Evolutionary conservation across 1,139 yeast genomes (phyloP).

Genomic region (Eremothecium coryli): DNA sequence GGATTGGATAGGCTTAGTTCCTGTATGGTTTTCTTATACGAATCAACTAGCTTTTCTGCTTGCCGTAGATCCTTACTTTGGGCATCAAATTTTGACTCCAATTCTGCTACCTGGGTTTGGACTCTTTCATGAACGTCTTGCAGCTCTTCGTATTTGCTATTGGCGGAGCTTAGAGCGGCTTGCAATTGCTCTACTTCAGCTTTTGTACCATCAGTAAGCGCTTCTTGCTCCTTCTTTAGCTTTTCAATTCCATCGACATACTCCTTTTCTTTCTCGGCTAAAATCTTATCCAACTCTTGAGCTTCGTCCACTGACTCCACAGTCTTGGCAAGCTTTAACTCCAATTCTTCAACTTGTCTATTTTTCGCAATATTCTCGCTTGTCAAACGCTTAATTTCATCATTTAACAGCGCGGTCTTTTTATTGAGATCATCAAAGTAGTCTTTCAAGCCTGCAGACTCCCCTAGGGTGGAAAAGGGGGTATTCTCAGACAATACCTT

Average conservation of each 20-base stretch:
- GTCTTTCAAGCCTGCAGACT: constrained; percentile 54
- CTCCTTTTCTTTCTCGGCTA: constrained; percentile 11
- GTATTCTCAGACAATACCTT: constrained; percentile 67
- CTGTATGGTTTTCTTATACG: constrained; percentile 1
- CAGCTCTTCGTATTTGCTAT: constrained; percentile 1
- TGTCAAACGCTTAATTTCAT: constrained; percentile 33
- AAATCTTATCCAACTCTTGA: constrained; percentile 7
- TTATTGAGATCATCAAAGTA: constrained; percentile 56
- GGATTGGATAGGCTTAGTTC: neutral
- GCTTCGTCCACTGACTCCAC: constrained; percentile 3
- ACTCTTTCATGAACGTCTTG: neutral
- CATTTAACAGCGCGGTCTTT: constrained; percentile 45
- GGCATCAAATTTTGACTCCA: constrained; percentile 6
- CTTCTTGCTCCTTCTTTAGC: constrained; percentile 6
- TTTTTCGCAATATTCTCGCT: constrained; percentile 16
- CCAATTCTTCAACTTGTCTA: constrained; percentile 12
- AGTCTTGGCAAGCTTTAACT: constrained; percentile 7
- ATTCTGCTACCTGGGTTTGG: constrained; percentile 2
- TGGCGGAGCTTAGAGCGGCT: neutral
- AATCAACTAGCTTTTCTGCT: constrained; percentile 1
- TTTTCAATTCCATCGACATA: constrained; percentile 9
- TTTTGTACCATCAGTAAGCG: constrained; percentile 8
- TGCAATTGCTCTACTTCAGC: constrained; percentile 1
- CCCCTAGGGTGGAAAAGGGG: constrained; percentile 67
- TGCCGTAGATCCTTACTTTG: constrained; percentile 5